Base-by-base conservation (phyloP, 2,329 filamentous ascomycete genomes). In the Aspergillus phoenicis region DNA sequence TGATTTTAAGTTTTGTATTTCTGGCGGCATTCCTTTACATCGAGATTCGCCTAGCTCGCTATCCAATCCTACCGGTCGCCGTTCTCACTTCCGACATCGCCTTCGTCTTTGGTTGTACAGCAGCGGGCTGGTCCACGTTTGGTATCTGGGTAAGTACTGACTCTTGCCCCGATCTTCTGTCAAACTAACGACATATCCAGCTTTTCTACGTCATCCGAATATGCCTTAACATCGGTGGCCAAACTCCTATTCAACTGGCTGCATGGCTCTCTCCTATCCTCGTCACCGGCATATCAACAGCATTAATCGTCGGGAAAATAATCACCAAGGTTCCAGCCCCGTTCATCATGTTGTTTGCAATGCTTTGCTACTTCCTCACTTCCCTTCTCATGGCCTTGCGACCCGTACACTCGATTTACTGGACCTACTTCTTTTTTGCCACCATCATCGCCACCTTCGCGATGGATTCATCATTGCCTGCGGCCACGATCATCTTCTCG, bases 381-480 rank as follows among this genome's bases (percentile, higher is more conserved):
- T 45, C 17, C 20, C 20, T 22, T 6, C 15, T 54, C 24, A 54
- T 54, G 53, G 62, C 11, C 52, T n/a, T 33, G 73, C 3, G 62
- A 65, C 3, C 58, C 69, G 8, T 22, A 11, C 15, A 7, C 8
- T 49, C 13, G n/a, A 28, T 4, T 4, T 36, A 36, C 33, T 36
- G 33, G 33, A 36, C 33, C 11, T 36, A 36, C 33, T 36, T 36
- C 5, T 36, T 36, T 11, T 36, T 36, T 11, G 33, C 33, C 11
- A 36, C 33, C 11, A 36, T 36, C 15, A 49, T 17, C 83, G 17
- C 41, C 20, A 22, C 24, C 30, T 56, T 22, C 1, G 47, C 13
- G 5, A 86, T 87, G 83, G 87, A 91, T 70, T 88, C 89, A 80
- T 85, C 81, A 2, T 89, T 88, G 65, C 88, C 88, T 0, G 83